These are phyloP conservation scores for Trametes hirsuta DNA, from an alignment of 1,284 basidiomycete species.

Conservation along the genomic window DNA sequence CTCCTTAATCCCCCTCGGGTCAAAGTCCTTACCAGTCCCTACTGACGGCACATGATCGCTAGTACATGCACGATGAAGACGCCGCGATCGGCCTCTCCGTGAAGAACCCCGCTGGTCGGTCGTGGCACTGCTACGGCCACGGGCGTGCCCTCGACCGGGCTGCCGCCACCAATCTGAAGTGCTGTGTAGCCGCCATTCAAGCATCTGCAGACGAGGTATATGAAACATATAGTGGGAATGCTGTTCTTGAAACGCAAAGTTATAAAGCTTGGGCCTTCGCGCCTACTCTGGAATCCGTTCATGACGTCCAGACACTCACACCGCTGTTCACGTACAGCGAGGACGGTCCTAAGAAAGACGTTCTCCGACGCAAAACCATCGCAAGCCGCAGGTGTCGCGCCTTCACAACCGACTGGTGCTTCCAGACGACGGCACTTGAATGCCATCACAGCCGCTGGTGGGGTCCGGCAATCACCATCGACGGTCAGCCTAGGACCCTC, in stretches of 20 bases:
- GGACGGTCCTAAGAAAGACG: no score
- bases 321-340: background rate
- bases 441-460: background rate
- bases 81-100: conserved; percentile 3
- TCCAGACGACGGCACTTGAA: background rate
- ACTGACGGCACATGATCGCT: no score
- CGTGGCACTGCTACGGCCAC: conserved; percentile 19
- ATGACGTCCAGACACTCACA: background rate
- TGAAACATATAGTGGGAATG: background rate
- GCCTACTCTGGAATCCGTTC: conserved; percentile 7
- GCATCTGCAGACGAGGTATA: conserved; percentile 11
- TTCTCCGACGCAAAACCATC: background rate
- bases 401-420: background rate
- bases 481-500: background rate
- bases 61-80: conserved; percentile 26
- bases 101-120: conserved; percentile 3
- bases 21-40: no score
- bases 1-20: no score
- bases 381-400: background rate
- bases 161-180: background rate
- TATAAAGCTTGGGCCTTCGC: conserved; percentile 7
- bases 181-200: conserved; percentile 11
- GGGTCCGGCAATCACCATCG: background rate
- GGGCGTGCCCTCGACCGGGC: conserved; percentile 11
- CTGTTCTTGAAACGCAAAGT: background rate